These are phyloP conservation scores for Kernera saxatilis DNA, from an alignment of 345 rosid genomes.

Conservation along the genomic window DNA sequence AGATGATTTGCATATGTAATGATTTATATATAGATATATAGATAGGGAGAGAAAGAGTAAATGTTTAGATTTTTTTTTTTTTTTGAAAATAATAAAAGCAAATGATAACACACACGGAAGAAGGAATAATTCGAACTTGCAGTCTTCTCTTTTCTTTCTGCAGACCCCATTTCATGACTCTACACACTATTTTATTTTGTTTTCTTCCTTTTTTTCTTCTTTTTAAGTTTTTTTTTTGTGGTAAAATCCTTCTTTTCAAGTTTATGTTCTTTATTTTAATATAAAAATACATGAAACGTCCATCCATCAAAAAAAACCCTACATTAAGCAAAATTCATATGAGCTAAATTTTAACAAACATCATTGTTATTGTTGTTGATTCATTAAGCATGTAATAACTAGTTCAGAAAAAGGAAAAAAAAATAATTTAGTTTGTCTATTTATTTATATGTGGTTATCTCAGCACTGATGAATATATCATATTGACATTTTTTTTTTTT, in stretches of 20 bases:
- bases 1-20: background rate
- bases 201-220: background rate
- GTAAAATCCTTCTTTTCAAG: no score
- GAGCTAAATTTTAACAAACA: background rate
- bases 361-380: background rate
- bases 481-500: background rate
- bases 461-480: background rate
- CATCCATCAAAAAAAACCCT: background rate
- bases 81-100: slow-evolving; percentile 42
- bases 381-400: background rate
- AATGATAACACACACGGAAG: slow-evolving; percentile 48
- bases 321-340: background rate
- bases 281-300: background rate
- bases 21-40: background rate
- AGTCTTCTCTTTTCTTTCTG: slow-evolving; percentile 44
- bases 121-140: slow-evolving; percentile 77
- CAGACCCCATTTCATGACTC: slow-evolving; percentile 41
- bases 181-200: slow-evolving; percentile 5
- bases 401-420: no score
- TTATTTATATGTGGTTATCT: no score
- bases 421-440: background rate
- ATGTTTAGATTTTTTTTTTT: background rate
- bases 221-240: background rate
- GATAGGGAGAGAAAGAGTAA: background rate
- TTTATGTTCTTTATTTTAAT: background rate